Conservation (phyloP, 192 early-diverging fungal genomes). For the Umbelopsis isabellina region DNA sequence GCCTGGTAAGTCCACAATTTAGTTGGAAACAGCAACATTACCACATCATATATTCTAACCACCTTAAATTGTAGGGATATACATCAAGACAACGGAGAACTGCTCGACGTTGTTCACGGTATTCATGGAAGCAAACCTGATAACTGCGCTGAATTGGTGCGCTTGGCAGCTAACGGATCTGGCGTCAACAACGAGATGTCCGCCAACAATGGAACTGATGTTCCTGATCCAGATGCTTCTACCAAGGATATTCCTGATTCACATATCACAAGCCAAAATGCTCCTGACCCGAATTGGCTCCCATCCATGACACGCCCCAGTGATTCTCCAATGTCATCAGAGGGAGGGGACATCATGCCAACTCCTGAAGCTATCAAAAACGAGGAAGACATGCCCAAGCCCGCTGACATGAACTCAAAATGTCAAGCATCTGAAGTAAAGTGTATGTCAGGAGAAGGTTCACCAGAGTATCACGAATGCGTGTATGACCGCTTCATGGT, state of each 20-base stretch:
- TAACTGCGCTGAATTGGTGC: constrained; percentile 1
- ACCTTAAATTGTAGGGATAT: constrained; percentile 29
- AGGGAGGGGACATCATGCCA: too few species aligned
- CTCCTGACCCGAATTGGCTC: neutral
- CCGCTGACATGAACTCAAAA: too few species aligned
- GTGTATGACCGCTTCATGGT: too few species aligned
- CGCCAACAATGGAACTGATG: neutral
- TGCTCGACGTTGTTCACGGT: constrained; percentile 25
- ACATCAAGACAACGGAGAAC: constrained; percentile 45
- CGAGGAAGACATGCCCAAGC: too few species aligned
- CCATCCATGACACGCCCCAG: too few species aligned
- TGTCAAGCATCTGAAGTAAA: too few species aligned
- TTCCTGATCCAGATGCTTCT: neutral
- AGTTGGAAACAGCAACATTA: neutral
- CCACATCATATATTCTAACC: neutral
- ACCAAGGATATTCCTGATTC: neutral
- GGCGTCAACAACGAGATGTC: neutral
- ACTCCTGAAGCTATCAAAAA: too few species aligned
- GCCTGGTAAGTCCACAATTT: constrained; percentile 46
- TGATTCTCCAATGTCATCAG: too few species aligned
- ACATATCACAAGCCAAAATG: too few species aligned
- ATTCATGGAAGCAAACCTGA: constrained; percentile 27
- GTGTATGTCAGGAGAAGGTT: too few species aligned
- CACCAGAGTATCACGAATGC: too few species aligned
- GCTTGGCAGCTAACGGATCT: neutral